phyloP scores from a whole-genome alignment of 2,329 filamentous ascomycete species.

The Rachicladosporium sp. region DNA sequence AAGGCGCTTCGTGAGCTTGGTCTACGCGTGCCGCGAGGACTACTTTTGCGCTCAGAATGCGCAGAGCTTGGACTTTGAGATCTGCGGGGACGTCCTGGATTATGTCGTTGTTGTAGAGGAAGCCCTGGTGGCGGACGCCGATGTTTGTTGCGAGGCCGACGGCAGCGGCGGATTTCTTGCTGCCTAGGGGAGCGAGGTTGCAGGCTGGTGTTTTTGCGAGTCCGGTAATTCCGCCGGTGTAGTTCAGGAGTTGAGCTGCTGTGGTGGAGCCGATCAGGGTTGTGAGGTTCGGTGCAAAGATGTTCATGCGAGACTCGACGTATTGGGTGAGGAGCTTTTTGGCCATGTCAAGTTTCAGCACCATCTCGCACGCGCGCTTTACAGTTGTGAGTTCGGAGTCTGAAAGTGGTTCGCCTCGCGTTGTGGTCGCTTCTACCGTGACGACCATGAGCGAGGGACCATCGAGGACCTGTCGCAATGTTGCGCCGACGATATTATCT shows the following conservation, averaged over 20 bases:
- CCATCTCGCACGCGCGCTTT: conserved; percentile 71
- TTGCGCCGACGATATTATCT: conserved; percentile 63
- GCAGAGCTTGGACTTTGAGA: conserved; percentile 83
- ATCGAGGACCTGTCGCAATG: conserved; percentile 71
- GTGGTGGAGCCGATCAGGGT: conserved; percentile 83
- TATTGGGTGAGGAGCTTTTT: conserved; percentile 84
- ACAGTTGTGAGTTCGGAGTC: conserved; percentile 62
- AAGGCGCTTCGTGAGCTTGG: conserved; percentile 65
- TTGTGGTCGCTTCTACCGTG: conserved; percentile 84
- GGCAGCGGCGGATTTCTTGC: conserved; percentile 68
- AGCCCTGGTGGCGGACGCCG: conserved; percentile 81
- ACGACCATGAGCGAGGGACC: conserved; percentile 91
- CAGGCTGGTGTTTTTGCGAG: conserved; percentile 87
- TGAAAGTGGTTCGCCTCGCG: conserved; percentile 65
- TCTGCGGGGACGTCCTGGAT: conserved; percentile 76
- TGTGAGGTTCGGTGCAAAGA: conserved; percentile 90
- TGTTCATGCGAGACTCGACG: conserved; percentile 90
- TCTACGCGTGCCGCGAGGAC: conserved; percentile 89
- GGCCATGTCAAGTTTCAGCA: conserved; percentile 72
- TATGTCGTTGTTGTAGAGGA: conserved; percentile 82
- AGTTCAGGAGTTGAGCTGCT: conserved; percentile 91
- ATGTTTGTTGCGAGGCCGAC: conserved; percentile 81
- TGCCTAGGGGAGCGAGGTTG: conserved; percentile 82
- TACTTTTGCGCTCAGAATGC: conserved; percentile 86
- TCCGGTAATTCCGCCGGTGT: conserved; percentile 75